Evolutionary conservation across 345 rosid species (phyloP), one percentile per base, ranked within the genome.

Genomic region (Murraya koenigii): DNA sequence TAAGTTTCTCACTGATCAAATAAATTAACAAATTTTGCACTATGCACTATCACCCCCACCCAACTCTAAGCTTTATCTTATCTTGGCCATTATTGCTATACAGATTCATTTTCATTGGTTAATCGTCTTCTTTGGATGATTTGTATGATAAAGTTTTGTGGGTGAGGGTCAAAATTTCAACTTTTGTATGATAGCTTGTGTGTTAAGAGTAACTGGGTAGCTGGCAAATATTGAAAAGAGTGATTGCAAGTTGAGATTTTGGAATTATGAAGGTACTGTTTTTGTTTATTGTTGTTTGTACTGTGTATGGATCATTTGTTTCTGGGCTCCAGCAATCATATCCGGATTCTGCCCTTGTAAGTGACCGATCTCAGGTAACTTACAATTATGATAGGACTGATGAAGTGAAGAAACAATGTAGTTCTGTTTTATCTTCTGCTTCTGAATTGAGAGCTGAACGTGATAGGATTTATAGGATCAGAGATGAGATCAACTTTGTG

Each of bases 321-420:
- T 55, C 65, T 75, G 85, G 81, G 66, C 54, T 66, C 28, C 22
- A 69, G 47, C 56, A 62, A 73, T 81, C 81, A 19, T 80, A 66
- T 38, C 49, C 66, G 49, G 82, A 58, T 7, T 69, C 44, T 75
- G 86, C 73, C 47, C 19, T 10, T 73, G 75, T 22, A 69, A 64
- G 69, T 63, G 82, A 75, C 22, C 20, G 7, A 41, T 82, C 91
- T 68, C 6, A 83, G 19, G 79, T 62, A 6, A 73, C 59, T 17
- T 87, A 81, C 74, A 89, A 71, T 56, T 89, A 88, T 87, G 94
- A 86, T 70, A 86, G 95, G 56, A 84, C 89, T 76, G 77, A 81
- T 73, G 96, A 93, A 63, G 93, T 91, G 38, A 90, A 82, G 82
- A 85, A 75, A 75, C 84, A 82, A 2, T 93, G 98, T 83, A 85